Conservation (phyloP, 352 stramenopile genomes). For the Chrysophaeum taylorii region DNA sequence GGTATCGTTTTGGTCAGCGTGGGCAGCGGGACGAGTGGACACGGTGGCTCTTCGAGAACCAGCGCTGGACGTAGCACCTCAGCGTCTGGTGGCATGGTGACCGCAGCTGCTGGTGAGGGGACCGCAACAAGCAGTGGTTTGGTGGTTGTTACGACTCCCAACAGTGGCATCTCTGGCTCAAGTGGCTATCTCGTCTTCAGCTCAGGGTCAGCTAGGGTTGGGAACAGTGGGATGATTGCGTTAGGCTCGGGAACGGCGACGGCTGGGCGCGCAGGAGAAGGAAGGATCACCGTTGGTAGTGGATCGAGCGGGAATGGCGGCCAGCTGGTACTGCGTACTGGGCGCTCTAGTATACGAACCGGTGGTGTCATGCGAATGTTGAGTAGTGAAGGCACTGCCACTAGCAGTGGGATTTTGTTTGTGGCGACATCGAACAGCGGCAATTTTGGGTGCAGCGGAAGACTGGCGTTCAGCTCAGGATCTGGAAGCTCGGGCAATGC, state of each 20-base stretch:
- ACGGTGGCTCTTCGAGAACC: not conserved
- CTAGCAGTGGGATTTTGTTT: not conserved
- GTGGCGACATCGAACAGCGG: not conserved
- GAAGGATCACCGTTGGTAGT: slow-evolving; percentile 47
- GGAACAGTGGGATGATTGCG: slow-evolving; percentile 52
- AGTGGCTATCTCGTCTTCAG: slow-evolving; percentile 32
- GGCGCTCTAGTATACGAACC: not conserved
- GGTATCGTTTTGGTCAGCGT: slow-evolving; percentile 26
- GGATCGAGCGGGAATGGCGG: slow-evolving; percentile 35
- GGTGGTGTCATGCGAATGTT: slow-evolving; percentile 14
- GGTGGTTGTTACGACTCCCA: slow-evolving; percentile 23
- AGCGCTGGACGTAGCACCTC: not conserved
- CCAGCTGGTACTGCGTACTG: slow-evolving; percentile 35
- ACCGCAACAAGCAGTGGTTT: slow-evolving; percentile 14
- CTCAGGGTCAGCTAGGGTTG: slow-evolving; percentile 35
- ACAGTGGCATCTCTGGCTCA: slow-evolving; percentile 28
- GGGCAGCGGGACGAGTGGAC: slow-evolving; percentile 24
- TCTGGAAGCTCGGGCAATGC: slow-evolving; percentile 27
- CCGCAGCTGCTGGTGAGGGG: not conserved
- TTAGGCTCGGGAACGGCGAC: slow-evolving; percentile 51
- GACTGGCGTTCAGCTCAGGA: slow-evolving; percentile 23
- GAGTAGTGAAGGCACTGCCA: slow-evolving; percentile 14
- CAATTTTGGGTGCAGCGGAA: slow-evolving; percentile 16
- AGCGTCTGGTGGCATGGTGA: slow-evolving; percentile 20
- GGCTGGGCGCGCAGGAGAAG: slow-evolving; percentile 50